Percentiles rank a stretch among this genome's conserved stretches.
Conservation (phyloP, 139 green algal genomes). For the Micractinium conductrix region DNA sequence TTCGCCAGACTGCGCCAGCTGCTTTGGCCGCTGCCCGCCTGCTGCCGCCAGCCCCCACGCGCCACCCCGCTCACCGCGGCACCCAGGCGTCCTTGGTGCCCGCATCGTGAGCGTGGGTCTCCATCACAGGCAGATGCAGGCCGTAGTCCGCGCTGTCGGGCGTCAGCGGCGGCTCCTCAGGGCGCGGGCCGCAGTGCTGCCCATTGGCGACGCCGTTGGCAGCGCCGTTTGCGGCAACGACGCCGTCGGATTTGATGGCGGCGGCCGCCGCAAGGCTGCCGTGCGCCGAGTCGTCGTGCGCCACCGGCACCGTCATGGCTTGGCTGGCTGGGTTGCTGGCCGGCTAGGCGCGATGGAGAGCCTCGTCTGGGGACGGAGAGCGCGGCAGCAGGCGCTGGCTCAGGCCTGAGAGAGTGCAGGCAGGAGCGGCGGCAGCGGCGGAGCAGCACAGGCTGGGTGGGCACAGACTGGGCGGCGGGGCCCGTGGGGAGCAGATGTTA, state of each 20-base stretch:
- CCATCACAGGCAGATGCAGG: slow-evolving; percentile 22
- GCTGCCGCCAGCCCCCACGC: no score
- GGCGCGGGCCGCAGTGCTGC: neutral
- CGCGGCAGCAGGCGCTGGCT: no score
- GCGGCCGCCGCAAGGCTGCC: slow-evolving; percentile 14
- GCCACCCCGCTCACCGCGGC: slow-evolving; percentile 2
- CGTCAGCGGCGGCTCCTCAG: slow-evolving; percentile 2
- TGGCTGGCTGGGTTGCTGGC: no score
- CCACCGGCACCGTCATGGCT: slow-evolving; percentile 24
- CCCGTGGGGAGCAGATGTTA: no score
- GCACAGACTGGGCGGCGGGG: no score
- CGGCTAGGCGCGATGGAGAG: no score
- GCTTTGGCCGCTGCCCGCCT: neutral
- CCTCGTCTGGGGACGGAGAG: no score
- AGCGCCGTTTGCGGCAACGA: neutral
- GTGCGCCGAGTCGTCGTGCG: slow-evolving; percentile 3
- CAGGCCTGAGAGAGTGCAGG: no score
- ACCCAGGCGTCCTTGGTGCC: slow-evolving; percentile 71
- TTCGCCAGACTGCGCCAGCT: neutral
- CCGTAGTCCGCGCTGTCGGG: slow-evolving; percentile 6
- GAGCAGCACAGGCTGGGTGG: no score
- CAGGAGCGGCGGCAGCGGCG: no score
- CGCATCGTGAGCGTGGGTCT: slow-evolving; percentile 52
- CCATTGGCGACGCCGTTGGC: neutral
- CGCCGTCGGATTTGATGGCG: neutral